Base-by-base conservation (phyloP, 257 asterid species). In the Solanum dulcamara region DNA sequence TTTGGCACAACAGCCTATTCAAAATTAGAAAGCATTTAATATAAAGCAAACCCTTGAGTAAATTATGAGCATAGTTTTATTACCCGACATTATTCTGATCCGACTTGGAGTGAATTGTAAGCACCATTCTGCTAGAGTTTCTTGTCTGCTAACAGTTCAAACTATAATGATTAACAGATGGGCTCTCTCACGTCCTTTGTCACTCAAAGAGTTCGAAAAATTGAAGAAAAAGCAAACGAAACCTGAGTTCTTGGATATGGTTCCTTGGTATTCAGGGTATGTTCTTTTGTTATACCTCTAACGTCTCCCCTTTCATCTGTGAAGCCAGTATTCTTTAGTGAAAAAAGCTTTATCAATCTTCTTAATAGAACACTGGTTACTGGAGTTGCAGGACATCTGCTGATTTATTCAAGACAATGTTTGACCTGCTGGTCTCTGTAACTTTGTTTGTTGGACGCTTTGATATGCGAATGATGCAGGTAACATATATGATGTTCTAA, bases 391-490 rank as follows among this genome's bases (percentile, higher is more conserved):
- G 99, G 93, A 97, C 99, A 51, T 97, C 98, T 66, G 98, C 99
- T 71, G 98, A 97, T 91, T 92, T 97, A 77, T 97, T 97, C 83
- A 97, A 97, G 97, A 97, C 99, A 60, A 98, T 93, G 71, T 97
- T 97, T 91, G 99, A 97, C 90, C 94, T 97, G 68, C 90, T 97
- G 89, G 99, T 97, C 59, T 97, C 99, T 15, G 98, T 97, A 68
- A 95, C 99, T 48, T 93, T 97, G 72, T 97, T 97, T 89, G 99
- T 97, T 86, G 99, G 99, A n/a, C 99, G 99, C 86, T 97, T 97
- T 88, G 99, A 97, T 94, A 97, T 97, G 98, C 98, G 99, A 48
- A 97, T 95, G 98, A 93, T 97, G 99, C 98, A 97, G 98, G 99
- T 96, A 90, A 75, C 13, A n/a, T 3, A 51, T 66, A 60, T 84